Conservation (phyloP, 345 rosid genomes). For the Geranium brycei region DNA sequence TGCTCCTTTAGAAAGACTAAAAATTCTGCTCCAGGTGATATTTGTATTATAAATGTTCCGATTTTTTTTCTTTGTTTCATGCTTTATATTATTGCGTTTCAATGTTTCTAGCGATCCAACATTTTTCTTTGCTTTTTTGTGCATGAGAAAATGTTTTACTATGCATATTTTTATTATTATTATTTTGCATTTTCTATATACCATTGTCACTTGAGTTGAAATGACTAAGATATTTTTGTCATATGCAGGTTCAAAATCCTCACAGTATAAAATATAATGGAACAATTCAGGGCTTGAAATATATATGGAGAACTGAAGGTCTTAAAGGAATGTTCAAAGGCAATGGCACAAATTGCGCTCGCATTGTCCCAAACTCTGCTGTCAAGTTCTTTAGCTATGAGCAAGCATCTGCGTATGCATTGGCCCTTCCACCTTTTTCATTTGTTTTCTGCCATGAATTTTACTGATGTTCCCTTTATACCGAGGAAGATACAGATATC, state of each 20-base stretch:
- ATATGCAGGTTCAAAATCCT: constrained; percentile 75
- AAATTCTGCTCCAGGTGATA: constrained; percentile 57
- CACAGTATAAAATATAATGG: constrained; percentile 72
- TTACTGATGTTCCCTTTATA: too few species aligned
- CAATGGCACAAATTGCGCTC: constrained; percentile 71
- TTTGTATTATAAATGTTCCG: not conserved
- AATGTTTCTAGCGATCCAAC: not conserved
- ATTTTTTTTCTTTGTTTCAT: not conserved
- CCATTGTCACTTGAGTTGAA: constrained; percentile 1
- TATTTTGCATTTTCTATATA: constrained; percentile 2
- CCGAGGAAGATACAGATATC: too few species aligned
- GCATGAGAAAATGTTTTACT: not conserved
- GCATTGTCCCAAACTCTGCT: constrained; percentile 82
- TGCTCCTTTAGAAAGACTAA: constrained; percentile 67
- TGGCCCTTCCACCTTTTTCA: constrained; percentile 5
- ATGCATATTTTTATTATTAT: not conserved
- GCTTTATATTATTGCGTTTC: not conserved
- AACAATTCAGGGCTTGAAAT: constrained; percentile 78
- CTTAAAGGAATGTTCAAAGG: constrained; percentile 79
- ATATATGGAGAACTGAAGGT: constrained; percentile 80
- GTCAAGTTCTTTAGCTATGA: constrained; percentile 93
- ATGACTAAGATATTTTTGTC: constrained; percentile 13
- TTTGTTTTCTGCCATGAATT: too few species aligned
- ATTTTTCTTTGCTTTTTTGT: constrained; percentile 9
- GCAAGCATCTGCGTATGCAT: constrained; percentile 70